Conservation (phyloP, 2,329 filamentous ascomycete genomes). For the Nothophoma quercina region DNA sequence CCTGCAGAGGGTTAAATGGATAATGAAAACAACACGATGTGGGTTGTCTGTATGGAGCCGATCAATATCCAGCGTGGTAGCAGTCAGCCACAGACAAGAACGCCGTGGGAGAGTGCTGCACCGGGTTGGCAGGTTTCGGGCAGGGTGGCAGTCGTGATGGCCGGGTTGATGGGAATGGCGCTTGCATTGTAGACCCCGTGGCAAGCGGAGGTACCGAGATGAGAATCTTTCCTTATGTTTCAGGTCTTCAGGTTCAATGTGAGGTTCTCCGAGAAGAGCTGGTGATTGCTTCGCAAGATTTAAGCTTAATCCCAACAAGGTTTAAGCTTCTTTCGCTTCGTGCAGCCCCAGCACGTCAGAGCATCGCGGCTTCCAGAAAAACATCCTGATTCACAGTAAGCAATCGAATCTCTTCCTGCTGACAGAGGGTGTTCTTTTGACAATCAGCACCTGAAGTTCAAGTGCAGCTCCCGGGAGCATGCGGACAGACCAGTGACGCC, state of each 20-base stretch:
- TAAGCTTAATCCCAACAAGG: slow-evolving; percentile 3
- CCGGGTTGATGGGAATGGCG: not conserved
- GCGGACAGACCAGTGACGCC: slow-evolving; percentile 12
- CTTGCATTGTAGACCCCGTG: not conserved
- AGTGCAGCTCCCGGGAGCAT: not conserved
- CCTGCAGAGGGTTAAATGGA: not conserved
- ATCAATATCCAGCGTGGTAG: not conserved
- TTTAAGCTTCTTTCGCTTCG: not conserved
- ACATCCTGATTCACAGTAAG: too few relatives aligned
- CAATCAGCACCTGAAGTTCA: not conserved
- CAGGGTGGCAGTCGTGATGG: not conserved
- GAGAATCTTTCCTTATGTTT: too few relatives aligned
- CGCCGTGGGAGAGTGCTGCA: not conserved
- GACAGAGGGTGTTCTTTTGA: not conserved
- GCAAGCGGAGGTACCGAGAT: too few relatives aligned
- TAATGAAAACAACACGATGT: not conserved
- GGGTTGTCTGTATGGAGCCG: not conserved
- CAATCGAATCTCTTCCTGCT: not conserved
- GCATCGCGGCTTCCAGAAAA: too few relatives aligned
- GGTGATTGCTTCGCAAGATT: not conserved
- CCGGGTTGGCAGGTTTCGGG: not conserved
- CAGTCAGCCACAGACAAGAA: not conserved
- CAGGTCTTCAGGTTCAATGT: too few relatives aligned
- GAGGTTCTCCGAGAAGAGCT: too few relatives aligned
- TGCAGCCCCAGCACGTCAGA: not conserved